These are phyloP conservation scores for Rosa persica DNA, from an alignment of 306 rosid genomes.

Conservation along the genomic window DNA sequence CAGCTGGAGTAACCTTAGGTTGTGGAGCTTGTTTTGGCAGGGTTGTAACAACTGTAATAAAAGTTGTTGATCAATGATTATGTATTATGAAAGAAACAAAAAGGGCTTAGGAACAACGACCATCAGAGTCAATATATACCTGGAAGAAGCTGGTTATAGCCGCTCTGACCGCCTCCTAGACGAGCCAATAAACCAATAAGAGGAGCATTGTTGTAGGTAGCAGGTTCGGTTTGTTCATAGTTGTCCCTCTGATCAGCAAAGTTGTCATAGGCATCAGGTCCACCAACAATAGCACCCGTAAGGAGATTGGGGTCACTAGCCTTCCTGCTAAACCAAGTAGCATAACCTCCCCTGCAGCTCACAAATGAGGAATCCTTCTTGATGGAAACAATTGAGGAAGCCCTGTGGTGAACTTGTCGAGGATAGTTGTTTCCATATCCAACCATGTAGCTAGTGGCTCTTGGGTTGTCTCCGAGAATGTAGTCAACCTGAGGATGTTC, in stretches of 20 bases:
- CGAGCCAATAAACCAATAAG: slow-evolving; percentile 84
- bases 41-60: slow-evolving; percentile 50
- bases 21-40: slow-evolving; percentile 44
- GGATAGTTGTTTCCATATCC: slow-evolving; percentile 94
- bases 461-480: slow-evolving; percentile 93
- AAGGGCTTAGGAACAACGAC: not conserved
- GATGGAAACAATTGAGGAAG: slow-evolving; percentile 84
- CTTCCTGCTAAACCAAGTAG: slow-evolving; percentile 82
- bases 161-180: slow-evolving; percentile 58
- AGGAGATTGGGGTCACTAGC: slow-evolving; percentile 79
- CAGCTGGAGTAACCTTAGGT: slow-evolving; percentile 55
- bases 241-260: slow-evolving; percentile 95
- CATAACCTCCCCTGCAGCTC: slow-evolving; percentile 87
- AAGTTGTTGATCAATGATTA: not conserved
- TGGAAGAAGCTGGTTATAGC: slow-evolving; percentile 86
- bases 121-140: slow-evolving; percentile 39
- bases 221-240: slow-evolving; percentile 96
- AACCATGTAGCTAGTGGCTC: slow-evolving; percentile 94
- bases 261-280: slow-evolving; percentile 97
- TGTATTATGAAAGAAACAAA: not conserved
- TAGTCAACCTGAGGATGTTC: slow-evolving; percentile 67
- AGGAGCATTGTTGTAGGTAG: slow-evolving; percentile 99
- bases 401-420: slow-evolving; percentile 86
- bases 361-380: slow-evolving; percentile 76
- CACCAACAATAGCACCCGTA: slow-evolving; percentile 89